Evolutionary conservation across 192 early-diverging fungal species (phyloP).

Genomic region (Pilobolus umbonatus): DNA sequence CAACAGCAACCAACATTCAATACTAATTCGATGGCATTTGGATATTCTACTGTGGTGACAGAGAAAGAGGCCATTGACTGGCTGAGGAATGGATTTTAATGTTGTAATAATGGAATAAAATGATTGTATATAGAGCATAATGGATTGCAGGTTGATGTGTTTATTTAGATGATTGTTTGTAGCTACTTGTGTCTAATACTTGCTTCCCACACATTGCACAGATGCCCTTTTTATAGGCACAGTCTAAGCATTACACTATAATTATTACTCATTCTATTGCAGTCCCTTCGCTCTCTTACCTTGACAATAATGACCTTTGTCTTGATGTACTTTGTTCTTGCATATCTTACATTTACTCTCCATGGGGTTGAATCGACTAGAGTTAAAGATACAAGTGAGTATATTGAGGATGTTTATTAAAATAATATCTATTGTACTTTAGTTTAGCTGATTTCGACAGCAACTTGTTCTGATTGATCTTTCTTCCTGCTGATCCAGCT

Average conservation of each 20-base stretch:
- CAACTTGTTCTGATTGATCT: slow-evolving; percentile 57
- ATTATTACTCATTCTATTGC: background rate
- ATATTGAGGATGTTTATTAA: background rate
- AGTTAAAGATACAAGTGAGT: background rate
- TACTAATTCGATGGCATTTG: background rate
- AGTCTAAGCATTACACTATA: slow-evolving; percentile 30
- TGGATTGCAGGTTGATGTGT: background rate
- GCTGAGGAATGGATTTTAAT: slow-evolving; percentile 14
- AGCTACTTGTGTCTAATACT: slow-evolving; percentile 49
- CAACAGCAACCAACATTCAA: background rate
- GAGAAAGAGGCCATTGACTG: slow-evolving; percentile 22
- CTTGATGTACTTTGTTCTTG: slow-evolving; percentile 55
- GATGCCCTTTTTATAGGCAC: slow-evolving; percentile 58
- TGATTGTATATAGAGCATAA: too few species aligned
- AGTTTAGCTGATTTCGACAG: slow-evolving; percentile 48
- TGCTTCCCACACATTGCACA: slow-evolving; percentile 60
- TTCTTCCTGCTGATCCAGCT: slow-evolving; percentile 37
- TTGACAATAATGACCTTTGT: slow-evolving; percentile 60
- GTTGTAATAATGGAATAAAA: background rate
- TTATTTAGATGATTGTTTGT: slow-evolving; percentile 57
- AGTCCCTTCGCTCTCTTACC: slow-evolving; percentile 27
- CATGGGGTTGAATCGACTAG: slow-evolving; percentile 55
- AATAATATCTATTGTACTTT: slow-evolving; percentile 27
- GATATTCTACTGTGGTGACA: slow-evolving; percentile 12
- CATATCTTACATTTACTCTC: slow-evolving; percentile 58